Percentiles rank a stretch among this genome's conserved stretches.
Evolutionary conservation across 2,329 filamentous ascomycete genomes (phyloP).

Genomic region (Ceratocystis alfenasii): DNA sequence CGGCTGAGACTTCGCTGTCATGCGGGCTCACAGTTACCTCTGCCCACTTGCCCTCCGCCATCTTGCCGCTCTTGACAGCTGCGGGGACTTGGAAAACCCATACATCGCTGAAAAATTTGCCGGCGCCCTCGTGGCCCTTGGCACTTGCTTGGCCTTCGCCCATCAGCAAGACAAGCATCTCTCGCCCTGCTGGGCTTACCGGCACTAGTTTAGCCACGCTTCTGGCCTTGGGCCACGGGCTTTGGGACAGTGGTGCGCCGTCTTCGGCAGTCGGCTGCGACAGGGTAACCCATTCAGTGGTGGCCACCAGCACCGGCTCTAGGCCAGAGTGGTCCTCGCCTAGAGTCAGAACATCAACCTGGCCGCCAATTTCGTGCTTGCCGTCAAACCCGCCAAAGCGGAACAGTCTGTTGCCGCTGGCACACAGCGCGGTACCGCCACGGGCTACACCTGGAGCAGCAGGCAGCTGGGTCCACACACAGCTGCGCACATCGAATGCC

Average conservation of each 20-base stretch:
- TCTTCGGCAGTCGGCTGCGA: constrained; percentile 29
- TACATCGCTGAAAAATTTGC: constrained; percentile 46
- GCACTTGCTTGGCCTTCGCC: constrained; percentile 43
- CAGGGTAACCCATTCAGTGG: constrained; percentile 44
- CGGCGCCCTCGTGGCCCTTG: constrained; percentile 40
- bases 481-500: constrained; percentile 57
- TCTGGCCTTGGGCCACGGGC: constrained; percentile 17
- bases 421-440: constrained; percentile 55
- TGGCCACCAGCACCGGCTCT: constrained; percentile 41
- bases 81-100: constrained; percentile 50
- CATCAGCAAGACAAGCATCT: constrained; percentile 51
- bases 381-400: constrained; percentile 75
- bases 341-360: constrained; percentile 54
- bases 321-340: constrained; percentile 38
- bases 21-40: constrained; percentile 37
- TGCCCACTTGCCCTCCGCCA: constrained; percentile 48
- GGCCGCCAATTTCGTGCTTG: constrained; percentile 54
- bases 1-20: constrained; percentile 41
- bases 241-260: background rate
- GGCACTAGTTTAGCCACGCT: constrained; percentile 41
- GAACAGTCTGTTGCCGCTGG: constrained; percentile 53
- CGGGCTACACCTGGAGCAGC: constrained; percentile 54
- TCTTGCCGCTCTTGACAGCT: constrained; percentile 38
- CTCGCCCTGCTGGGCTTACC: constrained; percentile 46
- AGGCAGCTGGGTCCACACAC: constrained; percentile 56